phyloP scores from a whole-genome alignment of 306 rosid genomes.

The Cucurbita moschata region DNA sequence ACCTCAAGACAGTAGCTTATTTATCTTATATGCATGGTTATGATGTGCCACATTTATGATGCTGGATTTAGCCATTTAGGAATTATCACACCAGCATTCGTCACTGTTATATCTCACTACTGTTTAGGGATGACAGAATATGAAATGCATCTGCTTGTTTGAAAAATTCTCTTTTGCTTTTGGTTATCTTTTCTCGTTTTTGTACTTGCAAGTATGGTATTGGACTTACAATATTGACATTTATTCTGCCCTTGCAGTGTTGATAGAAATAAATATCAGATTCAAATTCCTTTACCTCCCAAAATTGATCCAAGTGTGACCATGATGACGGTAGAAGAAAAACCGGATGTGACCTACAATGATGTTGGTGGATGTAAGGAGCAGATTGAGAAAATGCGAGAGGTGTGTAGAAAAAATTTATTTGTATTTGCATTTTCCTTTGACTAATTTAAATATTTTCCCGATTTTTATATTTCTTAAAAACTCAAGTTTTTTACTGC shows the following conservation, averaged over 20 bases:
- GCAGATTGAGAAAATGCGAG: slow-evolving; percentile 95
- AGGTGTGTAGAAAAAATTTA: slow-evolving; percentile 26
- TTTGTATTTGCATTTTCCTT: background rate
- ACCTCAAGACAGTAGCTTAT: background rate
- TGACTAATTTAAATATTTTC: background rate
- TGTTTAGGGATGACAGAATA: background rate
- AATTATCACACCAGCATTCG: background rate
- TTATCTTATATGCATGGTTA: background rate
- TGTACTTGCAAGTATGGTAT: background rate
- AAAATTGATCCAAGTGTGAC: slow-evolving; percentile 97
- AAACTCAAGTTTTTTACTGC: background rate
- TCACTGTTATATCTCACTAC: background rate
- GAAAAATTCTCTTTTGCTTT: background rate
- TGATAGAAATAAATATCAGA: slow-evolving; percentile 93
- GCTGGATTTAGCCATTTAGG: background rate
- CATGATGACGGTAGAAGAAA: slow-evolving; percentile 97
- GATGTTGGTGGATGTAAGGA: slow-evolving; percentile 99
- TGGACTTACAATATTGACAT: background rate
- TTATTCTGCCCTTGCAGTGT: slow-evolving; percentile 43
- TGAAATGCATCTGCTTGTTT: background rate
- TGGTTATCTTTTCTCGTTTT: background rate
- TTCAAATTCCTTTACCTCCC: slow-evolving; percentile 97
- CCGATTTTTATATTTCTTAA: background rate
- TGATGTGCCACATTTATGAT: background rate
- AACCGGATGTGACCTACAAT: slow-evolving; percentile 95